These are phyloP conservation scores for Fusarium mangiferae DNA, from an alignment of 2,329 filamentous ascomycete species.

Conservation along the genomic window DNA sequence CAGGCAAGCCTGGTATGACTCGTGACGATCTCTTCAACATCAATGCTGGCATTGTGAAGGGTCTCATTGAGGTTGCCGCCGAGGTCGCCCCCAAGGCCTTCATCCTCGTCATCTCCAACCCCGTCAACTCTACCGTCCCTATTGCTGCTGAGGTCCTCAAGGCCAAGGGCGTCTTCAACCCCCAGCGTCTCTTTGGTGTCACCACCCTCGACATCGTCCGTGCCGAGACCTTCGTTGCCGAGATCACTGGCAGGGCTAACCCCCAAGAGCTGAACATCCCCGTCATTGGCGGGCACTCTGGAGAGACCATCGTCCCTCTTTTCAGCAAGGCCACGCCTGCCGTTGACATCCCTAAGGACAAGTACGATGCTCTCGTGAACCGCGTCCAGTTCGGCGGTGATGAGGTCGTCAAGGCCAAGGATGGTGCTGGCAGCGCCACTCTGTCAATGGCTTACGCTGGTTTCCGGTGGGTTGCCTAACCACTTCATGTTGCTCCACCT, in stretches of 20 bases:
- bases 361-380: constrained; percentile 90
- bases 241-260: constrained; percentile 83
- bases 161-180: constrained; percentile 90
- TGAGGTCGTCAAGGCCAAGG: constrained; percentile 95
- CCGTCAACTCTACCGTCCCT: constrained; percentile 98
- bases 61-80: constrained; percentile 87
- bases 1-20: constrained; percentile 99
- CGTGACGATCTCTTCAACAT: constrained; percentile 99
- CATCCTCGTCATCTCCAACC: constrained; percentile 98
- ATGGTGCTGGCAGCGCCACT: constrained; percentile 88
- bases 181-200: constrained; percentile 96
- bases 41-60: constrained; percentile 97
- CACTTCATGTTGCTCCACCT: background rate
- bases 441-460: constrained; percentile 96
- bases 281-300: constrained; percentile 96
- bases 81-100: constrained; percentile 92
- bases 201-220: constrained; percentile 98
- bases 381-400: constrained; percentile 99
- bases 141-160: constrained; percentile 98
- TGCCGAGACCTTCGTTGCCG: constrained; percentile 94
- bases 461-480: constrained; percentile 71
- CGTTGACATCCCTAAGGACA: constrained; percentile 85
- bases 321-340: constrained; percentile 90
- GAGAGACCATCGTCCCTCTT: constrained; percentile 96
- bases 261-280: constrained; percentile 86